Conservation (phyloP, 2,329 filamentous ascomycete species). For the Leptographium wingfieldii region DNA sequence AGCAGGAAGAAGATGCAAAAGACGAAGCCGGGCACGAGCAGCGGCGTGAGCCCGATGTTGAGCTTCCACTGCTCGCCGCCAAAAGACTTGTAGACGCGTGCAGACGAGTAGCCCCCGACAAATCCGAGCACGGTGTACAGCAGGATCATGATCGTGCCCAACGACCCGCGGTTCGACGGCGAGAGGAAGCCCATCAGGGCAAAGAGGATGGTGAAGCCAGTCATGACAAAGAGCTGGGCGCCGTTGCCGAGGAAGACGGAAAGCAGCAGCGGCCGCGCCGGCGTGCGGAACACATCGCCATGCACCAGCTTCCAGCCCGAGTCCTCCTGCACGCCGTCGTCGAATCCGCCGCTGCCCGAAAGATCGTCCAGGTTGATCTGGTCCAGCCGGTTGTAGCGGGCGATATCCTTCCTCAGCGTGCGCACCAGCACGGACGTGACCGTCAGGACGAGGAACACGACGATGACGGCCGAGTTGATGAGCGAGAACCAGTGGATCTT, state of each 20-base stretch:
- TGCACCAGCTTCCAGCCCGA: slow-evolving; percentile 98
- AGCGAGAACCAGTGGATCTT: slow-evolving; percentile 99
- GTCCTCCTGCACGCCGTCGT: slow-evolving; percentile 93
- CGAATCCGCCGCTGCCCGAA: slow-evolving; percentile 71
- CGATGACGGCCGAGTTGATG: slow-evolving; percentile 89
- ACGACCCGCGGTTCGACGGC: slow-evolving; percentile 84
- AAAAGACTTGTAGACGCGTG: slow-evolving; percentile 89
- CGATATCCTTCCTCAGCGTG: slow-evolving; percentile 87
- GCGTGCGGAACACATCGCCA: slow-evolving; percentile 89
- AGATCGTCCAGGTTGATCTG: slow-evolving; percentile 84
- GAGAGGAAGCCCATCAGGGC: slow-evolving; percentile 90
- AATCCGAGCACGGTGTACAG: slow-evolving; percentile 89
- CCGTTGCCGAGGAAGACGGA: slow-evolving; percentile 87
- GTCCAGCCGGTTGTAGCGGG: slow-evolving; percentile 89
- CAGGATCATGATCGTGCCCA: slow-evolving; percentile 85
- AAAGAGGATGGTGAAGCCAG: slow-evolving; percentile 84
- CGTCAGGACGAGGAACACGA: slow-evolving; percentile 80
- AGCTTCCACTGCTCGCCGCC: slow-evolving; percentile 88
- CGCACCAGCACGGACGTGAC: slow-evolving; percentile 86
- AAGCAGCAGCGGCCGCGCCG: slow-evolving; percentile 68
- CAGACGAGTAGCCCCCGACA: slow-evolving; percentile 80
- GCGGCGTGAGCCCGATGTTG: slow-evolving; percentile 78
- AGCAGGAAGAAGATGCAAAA: slow-evolving; percentile 86
- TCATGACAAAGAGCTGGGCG: slow-evolving; percentile 95
- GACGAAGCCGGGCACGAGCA: slow-evolving; percentile 74